Conservation (phyloP, 2,329 filamentous ascomycete species). For the Davidsoniella virescens region DNA sequence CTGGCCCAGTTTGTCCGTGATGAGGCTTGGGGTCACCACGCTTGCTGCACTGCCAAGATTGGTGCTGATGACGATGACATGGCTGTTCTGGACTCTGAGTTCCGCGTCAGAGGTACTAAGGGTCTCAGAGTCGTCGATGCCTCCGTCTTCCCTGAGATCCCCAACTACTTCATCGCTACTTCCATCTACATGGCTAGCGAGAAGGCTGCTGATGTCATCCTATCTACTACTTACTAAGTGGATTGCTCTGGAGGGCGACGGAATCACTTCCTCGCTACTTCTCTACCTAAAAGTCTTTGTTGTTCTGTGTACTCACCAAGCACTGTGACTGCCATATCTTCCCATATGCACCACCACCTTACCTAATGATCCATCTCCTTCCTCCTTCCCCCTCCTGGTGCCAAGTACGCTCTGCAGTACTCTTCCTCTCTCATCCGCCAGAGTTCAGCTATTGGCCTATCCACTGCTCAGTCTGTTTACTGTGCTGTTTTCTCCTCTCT, state of each 20-base stretch:
- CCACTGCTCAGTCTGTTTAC: background rate
- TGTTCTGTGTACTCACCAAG: background rate
- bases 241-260: background rate
- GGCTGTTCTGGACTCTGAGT: constrained; percentile 40
- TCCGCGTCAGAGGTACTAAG: constrained; percentile 38
- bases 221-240: background rate
- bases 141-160: constrained; percentile 35
- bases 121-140: constrained; percentile 47
- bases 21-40: constrained; percentile 38
- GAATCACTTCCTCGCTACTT: background rate
- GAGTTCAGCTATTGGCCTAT: background rate
- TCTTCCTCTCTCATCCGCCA: background rate
- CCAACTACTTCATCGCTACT: constrained; percentile 30
- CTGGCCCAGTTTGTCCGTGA: constrained; percentile 23
- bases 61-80: constrained; percentile 35
- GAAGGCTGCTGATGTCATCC: constrained; percentile 44
- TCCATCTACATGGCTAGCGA: constrained; percentile 42
- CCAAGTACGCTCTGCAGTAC: background rate
- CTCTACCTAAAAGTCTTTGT: background rate
- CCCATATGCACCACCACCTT: background rate
- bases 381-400: background rate
- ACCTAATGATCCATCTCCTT: background rate
- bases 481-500: background rate
- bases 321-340: background rate
- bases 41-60: constrained; percentile 39